Evolutionary conservation across 2,329 filamentous ascomycete genomes (phyloP).

Genomic region (Diaporthe velutina): DNA sequence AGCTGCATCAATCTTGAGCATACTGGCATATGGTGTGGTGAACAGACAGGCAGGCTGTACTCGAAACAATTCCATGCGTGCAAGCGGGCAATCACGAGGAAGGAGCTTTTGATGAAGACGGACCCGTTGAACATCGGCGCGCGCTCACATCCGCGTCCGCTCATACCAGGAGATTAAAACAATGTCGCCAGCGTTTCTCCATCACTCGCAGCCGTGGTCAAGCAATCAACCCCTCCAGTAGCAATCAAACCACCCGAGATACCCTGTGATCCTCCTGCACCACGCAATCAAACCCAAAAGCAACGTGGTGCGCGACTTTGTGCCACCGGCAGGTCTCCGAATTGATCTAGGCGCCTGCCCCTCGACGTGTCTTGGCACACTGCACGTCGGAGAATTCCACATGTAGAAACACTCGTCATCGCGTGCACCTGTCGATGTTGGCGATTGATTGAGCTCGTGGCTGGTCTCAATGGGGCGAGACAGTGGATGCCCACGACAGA

Average conservation of each 20-base stretch:
- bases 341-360: background rate
- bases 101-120: background rate
- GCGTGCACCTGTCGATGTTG: background rate
- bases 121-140: background rate
- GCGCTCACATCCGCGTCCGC: background rate
- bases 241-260: slow-evolving; percentile 25
- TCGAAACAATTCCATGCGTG: background rate
- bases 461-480: background rate
- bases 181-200: slow-evolving; percentile 30
- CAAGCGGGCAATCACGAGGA: background rate
- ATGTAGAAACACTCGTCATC: background rate
- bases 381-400: slow-evolving; percentile 10
- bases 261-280: slow-evolving; percentile 26
- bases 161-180: slow-evolving; percentile 16
- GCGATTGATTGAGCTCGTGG: background rate
- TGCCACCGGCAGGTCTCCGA: background rate
- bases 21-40: background rate
- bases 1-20: slow-evolving; percentile 8
- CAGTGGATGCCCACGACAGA: background rate
- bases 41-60: background rate
- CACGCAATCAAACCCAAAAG: slow-evolving; percentile 25
- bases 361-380: background rate
- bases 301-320: slow-evolving; percentile 12
- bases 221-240: slow-evolving; percentile 2
- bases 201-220: background rate